A percentile compares a stretch with the other conserved stretches of the same genome.
phyloP scores from a whole-genome alignment of 176 grass and related monocot species.

The Saccharum spontaneum region DNA sequence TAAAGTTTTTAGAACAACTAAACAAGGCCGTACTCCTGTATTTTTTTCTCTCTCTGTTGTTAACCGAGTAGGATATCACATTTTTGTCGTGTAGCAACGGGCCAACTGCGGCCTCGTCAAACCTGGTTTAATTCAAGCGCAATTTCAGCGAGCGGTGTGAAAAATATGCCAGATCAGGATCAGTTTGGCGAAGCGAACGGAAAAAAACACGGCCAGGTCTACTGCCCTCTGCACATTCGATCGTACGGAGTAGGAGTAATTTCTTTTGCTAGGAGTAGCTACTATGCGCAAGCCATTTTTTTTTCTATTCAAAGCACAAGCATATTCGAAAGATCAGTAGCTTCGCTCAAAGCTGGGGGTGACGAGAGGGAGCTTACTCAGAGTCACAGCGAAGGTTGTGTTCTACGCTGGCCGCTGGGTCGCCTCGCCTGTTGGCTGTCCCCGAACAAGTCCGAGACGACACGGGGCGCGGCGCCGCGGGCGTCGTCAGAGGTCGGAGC shows the following conservation, averaged over 20 bases:
- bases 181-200: background rate
- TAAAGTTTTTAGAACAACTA: too few relatives aligned
- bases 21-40: background rate
- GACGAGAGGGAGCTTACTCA: background rate
- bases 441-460: too few relatives aligned
- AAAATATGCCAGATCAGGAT: background rate
- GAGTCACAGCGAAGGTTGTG: background rate
- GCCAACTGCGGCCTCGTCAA: background rate
- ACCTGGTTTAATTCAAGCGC: background rate
- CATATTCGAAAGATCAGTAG: background rate
- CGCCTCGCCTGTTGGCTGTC: background rate
- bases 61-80: background rate
- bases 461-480: too few relatives aligned
- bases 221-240: too few relatives aligned
- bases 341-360: too few relatives aligned
- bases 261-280: too few relatives aligned
- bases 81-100: background rate
- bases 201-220: background rate
- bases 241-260: background rate
- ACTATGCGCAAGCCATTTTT: too few relatives aligned
- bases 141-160: background rate
- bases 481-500: background rate
- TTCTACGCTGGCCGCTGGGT: background rate
- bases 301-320: too few relatives aligned
- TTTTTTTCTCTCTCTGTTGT: background rate